Conservation (phyloP, 495 filamentous ascomycete species). For the Aspergillus diversus region DNA sequence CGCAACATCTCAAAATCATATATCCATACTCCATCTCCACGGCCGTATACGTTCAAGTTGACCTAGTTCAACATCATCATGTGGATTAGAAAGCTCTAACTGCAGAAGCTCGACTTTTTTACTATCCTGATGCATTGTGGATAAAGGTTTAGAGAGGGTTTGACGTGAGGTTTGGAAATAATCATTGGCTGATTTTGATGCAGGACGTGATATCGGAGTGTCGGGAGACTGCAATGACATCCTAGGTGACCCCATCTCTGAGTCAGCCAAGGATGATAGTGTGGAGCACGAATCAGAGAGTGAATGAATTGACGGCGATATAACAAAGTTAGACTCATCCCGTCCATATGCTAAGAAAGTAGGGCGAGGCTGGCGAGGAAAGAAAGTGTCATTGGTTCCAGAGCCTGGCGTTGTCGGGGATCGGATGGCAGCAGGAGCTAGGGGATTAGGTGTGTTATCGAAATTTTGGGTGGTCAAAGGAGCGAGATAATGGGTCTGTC, state of each 20-base stretch:
- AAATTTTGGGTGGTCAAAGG: constrained; percentile 14
- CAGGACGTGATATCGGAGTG: constrained; percentile 45
- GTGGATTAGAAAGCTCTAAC: constrained; percentile 44
- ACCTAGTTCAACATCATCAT: constrained; percentile 41
- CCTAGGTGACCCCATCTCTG: constrained; percentile 35
- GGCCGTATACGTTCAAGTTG: constrained; percentile 46
- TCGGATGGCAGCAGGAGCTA: constrained; percentile 9
- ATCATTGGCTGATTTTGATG: constrained; percentile 45
- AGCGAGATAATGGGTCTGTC: constrained; percentile 13
- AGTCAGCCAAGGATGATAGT: constrained; percentile 37
- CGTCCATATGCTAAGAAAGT: constrained; percentile 25
- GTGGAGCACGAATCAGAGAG: constrained; percentile 38
- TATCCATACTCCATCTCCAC: constrained; percentile 55
- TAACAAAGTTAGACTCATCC: constrained; percentile 36
- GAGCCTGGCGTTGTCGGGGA: constrained; percentile 21
- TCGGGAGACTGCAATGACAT: constrained; percentile 42
- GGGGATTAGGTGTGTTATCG: constrained; percentile 3
- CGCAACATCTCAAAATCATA: constrained; percentile 29
- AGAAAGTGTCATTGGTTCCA: constrained; percentile 5
- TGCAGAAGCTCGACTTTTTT: constrained; percentile 48
- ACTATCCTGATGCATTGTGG: constrained; percentile 35
- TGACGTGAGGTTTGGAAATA: constrained; percentile 34
- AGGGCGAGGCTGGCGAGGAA: constrained; percentile 31
- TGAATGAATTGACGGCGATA: constrained; percentile 31
- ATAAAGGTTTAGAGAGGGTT: constrained; percentile 40